Evolutionary conservation across 306 rosid genomes (phyloP).

Genomic region (Fagus sylvatica): DNA sequence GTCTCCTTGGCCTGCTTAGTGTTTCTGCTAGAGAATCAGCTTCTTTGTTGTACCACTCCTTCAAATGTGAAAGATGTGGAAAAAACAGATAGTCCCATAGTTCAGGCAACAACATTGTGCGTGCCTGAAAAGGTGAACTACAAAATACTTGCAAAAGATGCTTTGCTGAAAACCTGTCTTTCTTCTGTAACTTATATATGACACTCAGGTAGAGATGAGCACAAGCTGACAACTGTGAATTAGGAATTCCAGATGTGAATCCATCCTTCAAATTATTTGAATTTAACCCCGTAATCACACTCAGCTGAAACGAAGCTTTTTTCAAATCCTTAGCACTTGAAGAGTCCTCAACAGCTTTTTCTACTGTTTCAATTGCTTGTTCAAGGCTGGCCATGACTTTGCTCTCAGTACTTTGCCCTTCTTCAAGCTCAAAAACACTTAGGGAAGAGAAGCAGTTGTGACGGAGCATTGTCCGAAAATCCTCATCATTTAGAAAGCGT

Average conservation of each 20-base stretch:
- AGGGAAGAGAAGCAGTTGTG: constrained; percentile 58
- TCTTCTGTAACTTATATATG: constrained; percentile 56
- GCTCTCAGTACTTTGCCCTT: constrained; percentile 37
- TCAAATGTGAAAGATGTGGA: constrained; percentile 68
- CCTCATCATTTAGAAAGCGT: constrained; percentile 59
- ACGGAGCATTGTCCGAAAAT: constrained; percentile 48
- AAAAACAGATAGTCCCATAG: constrained; percentile 74
- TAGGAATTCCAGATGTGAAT: constrained; percentile 54
- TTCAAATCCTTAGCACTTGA: constrained; percentile 46
- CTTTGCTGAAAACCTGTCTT: constrained; percentile 63
- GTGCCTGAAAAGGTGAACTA: constrained; percentile 65
- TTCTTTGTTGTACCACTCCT: constrained; percentile 61
- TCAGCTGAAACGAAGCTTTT: constrained; percentile 59
- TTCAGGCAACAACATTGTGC: constrained; percentile 64
- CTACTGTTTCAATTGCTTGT: constrained; percentile 71
- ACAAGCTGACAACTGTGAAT: constrained; percentile 70
- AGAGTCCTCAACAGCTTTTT: constrained; percentile 49
- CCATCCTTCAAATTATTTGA: constrained; percentile 53
- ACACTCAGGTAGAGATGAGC: constrained; percentile 93
- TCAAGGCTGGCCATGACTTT: constrained; percentile 62
- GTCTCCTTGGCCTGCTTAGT: constrained; percentile 45
- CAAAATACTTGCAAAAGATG: constrained; percentile 86
- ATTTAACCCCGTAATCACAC: constrained; percentile 68
- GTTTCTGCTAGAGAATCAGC: constrained; percentile 42
- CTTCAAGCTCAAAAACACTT: constrained; percentile 38